Evolutionary conservation across 108 stramenopile genomes (phyloP).

Genomic region (Mediolabrus comicus): DNA sequence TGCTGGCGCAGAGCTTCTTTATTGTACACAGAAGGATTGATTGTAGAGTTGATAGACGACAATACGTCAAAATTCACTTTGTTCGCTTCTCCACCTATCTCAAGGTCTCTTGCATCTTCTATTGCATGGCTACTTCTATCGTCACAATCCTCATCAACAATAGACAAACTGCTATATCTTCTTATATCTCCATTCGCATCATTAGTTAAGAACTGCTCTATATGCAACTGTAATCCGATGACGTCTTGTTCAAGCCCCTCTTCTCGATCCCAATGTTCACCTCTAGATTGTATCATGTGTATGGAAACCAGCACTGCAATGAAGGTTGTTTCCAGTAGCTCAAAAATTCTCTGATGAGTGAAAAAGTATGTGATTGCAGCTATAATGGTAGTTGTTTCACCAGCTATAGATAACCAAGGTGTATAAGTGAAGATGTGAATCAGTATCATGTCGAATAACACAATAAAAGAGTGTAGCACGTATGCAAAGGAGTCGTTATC

Average conservation of each 20-base stretch:
- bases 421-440: conserved; percentile 42
- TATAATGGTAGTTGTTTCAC: conserved; percentile 20
- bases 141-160: not conserved
- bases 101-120: not conserved
- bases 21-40: not conserved
- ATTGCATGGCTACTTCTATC: not conserved
- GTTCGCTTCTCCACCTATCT: not conserved
- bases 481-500: not conserved
- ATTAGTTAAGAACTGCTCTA: not conserved
- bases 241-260: conserved; percentile 19
- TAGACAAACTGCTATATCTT: not conserved
- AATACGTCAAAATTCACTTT: not conserved
- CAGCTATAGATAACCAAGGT: conserved; percentile 24
- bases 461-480: conserved; percentile 20
- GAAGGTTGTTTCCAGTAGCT: conserved; percentile 41
- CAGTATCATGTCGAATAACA: conserved; percentile 37
- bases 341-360: conserved; percentile 33
- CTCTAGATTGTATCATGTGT: conserved; percentile 37
- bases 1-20: not conserved
- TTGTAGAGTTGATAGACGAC: not conserved
- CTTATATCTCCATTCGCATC: not conserved
- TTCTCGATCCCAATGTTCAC: conserved; percentile 11
- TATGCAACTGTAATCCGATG: conserved; percentile 12
- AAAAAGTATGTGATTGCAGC: conserved; percentile 11
- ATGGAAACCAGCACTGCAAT: conserved; percentile 32